Base-by-base conservation (phyloP, 2,329 filamentous ascomycete species). In the Endocalyx cinctus region DNA sequence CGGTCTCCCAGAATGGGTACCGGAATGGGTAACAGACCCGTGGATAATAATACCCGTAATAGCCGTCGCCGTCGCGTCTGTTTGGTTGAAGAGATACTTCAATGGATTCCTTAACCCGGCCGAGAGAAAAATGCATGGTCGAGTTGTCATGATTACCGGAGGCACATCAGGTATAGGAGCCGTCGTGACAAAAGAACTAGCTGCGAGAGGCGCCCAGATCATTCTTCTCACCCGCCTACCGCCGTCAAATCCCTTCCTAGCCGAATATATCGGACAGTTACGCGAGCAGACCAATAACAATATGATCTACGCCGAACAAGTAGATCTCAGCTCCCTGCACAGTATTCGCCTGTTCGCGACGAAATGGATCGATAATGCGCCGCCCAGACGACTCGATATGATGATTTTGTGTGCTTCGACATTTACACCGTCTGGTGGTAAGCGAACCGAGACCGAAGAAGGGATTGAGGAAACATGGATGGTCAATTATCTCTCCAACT, bases 311-410 rank as follows among this genome's bases (percentile, higher is more conserved):
- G 88, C 92, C 39, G 92, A 98, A 60, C 86, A 95, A 62, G 87
- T 95, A 49, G 88, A 98, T 55, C 76, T 98, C 17, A 67, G 82
- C 10, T 90, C 84, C 12, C 69, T 98, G n/a, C 79, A 95, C 58
- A 94, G 86, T 58, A 82, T 98, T 49, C 84, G 92, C 25, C 74
- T 82, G 42, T 98, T 98, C 58, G 92, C 92, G 10, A 98, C 92
- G 0, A 90, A 87, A 66, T 98, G 94, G 90, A 87, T 98, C 46
- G 90, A 98, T 60, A 97, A 96, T 59, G 77, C 85, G 15, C 90
- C 92, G 3, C 87, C 89, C 7, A 74, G 94, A 36, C 73, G 94
- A 29, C 67, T 98, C 6, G 92, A 98, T 59, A 89, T 90, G 79
- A 68, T 98, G 29, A 76, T 98, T 14, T 72, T 98, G 13, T 95